Conservation (phyloP, 2,329 filamentous ascomycete genomes). For the Raffaelea ambrosiae region DNA sequence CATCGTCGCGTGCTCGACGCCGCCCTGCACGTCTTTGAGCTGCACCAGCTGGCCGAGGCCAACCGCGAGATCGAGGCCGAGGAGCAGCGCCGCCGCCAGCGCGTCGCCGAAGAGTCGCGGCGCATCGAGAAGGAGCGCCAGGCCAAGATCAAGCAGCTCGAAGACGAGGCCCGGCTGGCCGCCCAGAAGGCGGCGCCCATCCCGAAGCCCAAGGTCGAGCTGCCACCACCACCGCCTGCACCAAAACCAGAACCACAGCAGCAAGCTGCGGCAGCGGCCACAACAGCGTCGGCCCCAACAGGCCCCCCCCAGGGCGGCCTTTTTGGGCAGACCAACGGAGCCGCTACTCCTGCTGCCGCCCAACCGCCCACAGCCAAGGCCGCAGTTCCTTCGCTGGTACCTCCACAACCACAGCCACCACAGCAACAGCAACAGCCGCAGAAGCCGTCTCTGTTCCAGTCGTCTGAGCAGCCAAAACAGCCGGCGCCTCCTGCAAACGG, state of each 20-base stretch:
- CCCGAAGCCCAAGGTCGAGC: slow-evolving; percentile 10
- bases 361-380: background rate
- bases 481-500: background rate
- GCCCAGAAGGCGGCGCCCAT: slow-evolving; percentile 23
- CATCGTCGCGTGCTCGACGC: slow-evolving; percentile 18
- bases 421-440: slow-evolving; percentile 1
- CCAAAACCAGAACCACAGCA: slow-evolving; percentile 11
- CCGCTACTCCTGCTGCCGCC: too few species aligned
- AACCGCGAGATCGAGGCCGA: slow-evolving; percentile 15
- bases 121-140: slow-evolving; percentile 15
- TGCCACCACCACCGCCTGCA: slow-evolving; percentile 10
- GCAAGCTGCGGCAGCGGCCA: background rate
- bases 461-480: background rate
- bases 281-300: background rate
- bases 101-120: slow-evolving; percentile 16
- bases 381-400: background rate
- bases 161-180: slow-evolving; percentile 23
- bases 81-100: slow-evolving; percentile 14
- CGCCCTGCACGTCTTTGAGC: slow-evolving; percentile 14
- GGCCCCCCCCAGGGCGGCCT: background rate
- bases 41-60: slow-evolving; percentile 17
- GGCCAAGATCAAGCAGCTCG: slow-evolving; percentile 14
- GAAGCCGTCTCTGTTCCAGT: background rate
- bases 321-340: background rate
- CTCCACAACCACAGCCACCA: background rate